phyloP scores from a whole-genome alignment of 2,329 filamentous ascomycete species.

The Biscogniauxia marginata region DNA sequence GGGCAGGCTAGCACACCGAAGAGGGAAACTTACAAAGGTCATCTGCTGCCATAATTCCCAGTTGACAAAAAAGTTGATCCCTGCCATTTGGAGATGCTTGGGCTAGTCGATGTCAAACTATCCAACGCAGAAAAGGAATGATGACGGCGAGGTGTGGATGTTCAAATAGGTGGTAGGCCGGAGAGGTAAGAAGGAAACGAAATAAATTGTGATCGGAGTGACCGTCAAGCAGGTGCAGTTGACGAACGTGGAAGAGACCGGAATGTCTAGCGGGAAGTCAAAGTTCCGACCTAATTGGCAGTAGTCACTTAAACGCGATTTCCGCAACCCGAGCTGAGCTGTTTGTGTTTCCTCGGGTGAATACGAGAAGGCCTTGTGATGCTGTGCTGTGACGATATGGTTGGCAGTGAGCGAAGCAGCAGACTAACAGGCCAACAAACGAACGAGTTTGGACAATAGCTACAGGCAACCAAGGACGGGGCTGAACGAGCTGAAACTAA shows the following conservation, averaged over 20 bases:
- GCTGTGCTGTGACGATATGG: slow-evolving; percentile 14
- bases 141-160: slow-evolving; percentile 15
- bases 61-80: slow-evolving; percentile 57
- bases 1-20: neutral
- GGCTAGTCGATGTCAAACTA: slow-evolving; percentile 20
- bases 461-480: slow-evolving; percentile 15
- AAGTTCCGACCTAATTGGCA: neutral
- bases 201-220: slow-evolving; percentile 1
- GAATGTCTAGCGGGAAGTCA: neutral
- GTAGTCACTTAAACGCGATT: neutral
- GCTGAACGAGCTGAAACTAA: slow-evolving; percentile 25
- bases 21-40: slow-evolving; percentile 68
- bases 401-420: neutral
- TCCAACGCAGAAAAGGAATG: slow-evolving; percentile 19
- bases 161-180: slow-evolving; percentile 11
- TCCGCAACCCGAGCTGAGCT: neutral
- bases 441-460: slow-evolving; percentile 3
- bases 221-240: neutral
- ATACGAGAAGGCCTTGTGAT: slow-evolving; percentile 21
- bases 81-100: slow-evolving; percentile 35
- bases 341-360: slow-evolving; percentile 2
- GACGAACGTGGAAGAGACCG: neutral
- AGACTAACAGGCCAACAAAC: slow-evolving; percentile 8
- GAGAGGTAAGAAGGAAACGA: slow-evolving; percentile 1
- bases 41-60: slow-evolving; percentile 90